Percentiles rank a stretch among this genome's conserved stretches.
Evolutionary conservation across 2,329 filamentous ascomycete species (phyloP).

Genomic region (Torrubiellomyces zombiae): DNA sequence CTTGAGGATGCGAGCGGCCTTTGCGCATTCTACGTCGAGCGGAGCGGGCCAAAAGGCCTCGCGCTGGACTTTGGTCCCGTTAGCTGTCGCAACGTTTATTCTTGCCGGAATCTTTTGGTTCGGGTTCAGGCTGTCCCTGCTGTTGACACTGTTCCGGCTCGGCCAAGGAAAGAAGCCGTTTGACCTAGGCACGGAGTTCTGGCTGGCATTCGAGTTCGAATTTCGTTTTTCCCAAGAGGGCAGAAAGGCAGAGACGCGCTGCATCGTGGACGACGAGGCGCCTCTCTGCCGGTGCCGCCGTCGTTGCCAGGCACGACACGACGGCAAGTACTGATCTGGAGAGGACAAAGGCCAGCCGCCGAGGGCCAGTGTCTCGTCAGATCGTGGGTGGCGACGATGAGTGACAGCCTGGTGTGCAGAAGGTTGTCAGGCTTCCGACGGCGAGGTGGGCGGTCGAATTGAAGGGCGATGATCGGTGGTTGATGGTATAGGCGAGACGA

Average conservation of each 20-base stretch:
- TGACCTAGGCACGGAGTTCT: conserved; percentile 15
- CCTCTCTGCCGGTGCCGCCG: conserved; percentile 18
- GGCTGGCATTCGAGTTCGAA: conserved; percentile 13
- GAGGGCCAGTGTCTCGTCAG: conserved; percentile 7
- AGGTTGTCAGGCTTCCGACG: no score
- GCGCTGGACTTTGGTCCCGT: conserved; percentile 15
- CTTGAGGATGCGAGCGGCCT: conserved; percentile 74
- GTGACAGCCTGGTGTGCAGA: no score
- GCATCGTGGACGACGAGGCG: conserved; percentile 19
- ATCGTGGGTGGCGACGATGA: no score
- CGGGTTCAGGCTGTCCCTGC: conserved; percentile 5
- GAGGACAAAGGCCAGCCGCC: conserved; percentile 8
- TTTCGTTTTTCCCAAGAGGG: conserved; percentile 28
- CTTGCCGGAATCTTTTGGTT: conserved; percentile 11
- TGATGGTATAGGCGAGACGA: no score
- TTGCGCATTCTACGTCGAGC: conserved; percentile 79
- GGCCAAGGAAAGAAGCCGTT: conserved; percentile 26
- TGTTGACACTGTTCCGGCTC: conserved; percentile 27
- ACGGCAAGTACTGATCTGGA: conserved; percentile 13
- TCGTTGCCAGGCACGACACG: conserved; percentile 15
- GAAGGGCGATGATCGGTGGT: no score
- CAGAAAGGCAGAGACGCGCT: conserved; percentile 26
- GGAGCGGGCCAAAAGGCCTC: conserved; percentile 78
- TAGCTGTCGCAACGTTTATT: conserved; percentile 19
- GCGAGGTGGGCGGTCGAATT: no score